A percentile compares a stretch with the other conserved stretches of the same genome.
phyloP scores from a whole-genome alignment of 495 filamentous ascomycete species.

The Aspergillus baeticus region DNA sequence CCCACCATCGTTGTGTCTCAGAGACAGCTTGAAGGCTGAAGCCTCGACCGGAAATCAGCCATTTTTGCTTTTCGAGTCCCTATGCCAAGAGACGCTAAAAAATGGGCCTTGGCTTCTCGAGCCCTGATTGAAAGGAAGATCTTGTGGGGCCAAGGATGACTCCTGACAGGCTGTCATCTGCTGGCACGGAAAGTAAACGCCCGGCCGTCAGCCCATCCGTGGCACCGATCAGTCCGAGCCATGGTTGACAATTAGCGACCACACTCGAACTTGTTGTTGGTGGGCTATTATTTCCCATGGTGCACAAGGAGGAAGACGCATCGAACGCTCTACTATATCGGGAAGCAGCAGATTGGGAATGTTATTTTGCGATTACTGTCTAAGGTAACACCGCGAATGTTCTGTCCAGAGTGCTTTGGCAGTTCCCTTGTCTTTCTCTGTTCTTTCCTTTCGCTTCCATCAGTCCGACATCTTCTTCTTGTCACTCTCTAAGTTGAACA shows the following conservation, averaged over 20 bases:
- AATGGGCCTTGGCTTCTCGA: background rate
- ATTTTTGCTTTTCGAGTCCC: slow-evolving; percentile 14
- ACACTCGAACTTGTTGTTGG: slow-evolving; percentile 6
- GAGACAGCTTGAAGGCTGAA: slow-evolving; percentile 3
- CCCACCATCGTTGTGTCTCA: background rate
- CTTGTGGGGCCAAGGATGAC: slow-evolving; percentile 17
- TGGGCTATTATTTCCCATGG: background rate
- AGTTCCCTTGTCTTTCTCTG: background rate
- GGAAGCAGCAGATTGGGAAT: slow-evolving; percentile 18
- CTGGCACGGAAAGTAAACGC: slow-evolving; percentile 16
- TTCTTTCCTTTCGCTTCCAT: background rate
- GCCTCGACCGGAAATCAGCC: background rate
- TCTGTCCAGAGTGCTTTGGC: background rate
- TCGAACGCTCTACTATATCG: slow-evolving; percentile 12
- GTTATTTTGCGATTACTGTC: slow-evolving; percentile 2
- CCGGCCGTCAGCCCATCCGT: slow-evolving; percentile 17
- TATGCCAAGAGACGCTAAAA: slow-evolving; percentile 21
- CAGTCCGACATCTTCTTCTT: background rate
- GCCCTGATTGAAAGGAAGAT: slow-evolving; percentile 18
- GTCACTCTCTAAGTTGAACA: background rate
- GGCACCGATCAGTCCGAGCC: slow-evolving; percentile 12
- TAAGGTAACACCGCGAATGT: slow-evolving; percentile 18
- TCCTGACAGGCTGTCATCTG: slow-evolving; percentile 14
- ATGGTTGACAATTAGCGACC: background rate
- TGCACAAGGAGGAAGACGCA: slow-evolving; percentile 13